Evolutionary conservation across 2,329 filamentous ascomycete species (phyloP), one percentile per base, ranked within the genome.

Genomic region (Arachnomyces sp.): DNA sequence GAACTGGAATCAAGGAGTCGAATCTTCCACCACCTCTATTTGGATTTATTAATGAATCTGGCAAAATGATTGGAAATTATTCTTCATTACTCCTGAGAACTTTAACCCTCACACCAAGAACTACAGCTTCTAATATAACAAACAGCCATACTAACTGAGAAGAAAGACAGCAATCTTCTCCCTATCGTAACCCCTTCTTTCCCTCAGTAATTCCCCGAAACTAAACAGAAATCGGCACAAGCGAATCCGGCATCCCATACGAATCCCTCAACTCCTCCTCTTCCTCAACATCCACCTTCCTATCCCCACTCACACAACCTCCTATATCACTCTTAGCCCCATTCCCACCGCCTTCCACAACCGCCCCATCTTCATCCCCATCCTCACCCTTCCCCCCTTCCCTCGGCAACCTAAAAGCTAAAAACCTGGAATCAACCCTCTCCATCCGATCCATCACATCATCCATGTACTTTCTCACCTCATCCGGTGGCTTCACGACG

Each of bases 401-500:
- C 4, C 56, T 56, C 3, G 77, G 77, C 36, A 81, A 56, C 36
- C 73, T 68, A 39, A 78, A 62, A 1, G 75, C 75, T 7, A 80
- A 61, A 52, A 72, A 73, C 4, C 71, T 70, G 42, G 72, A 68
- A 3, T 75, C 73, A 0, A 74, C 75, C 12, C 74, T 64, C 44
- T 71, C 68, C 38, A 74, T 74, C 3, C 69, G 69, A 47, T 73
- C 69, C 65, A 82, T 80, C 11, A 74, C 59, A 15, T 70, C 67
- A 41, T 74, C 69, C 74, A 78, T 77, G 48, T 74, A 68, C 45
- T 66, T 67, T 44, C 69, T 64, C 3, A 75, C 73, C 47, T 74
- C 72, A 2, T 71, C 66, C 3, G 67, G 56, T 2, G 73, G 67
- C 43, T 73, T 75, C 14, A 80, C 72, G 39, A 76, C 74, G 14